Percentiles rank a stretch among this genome's conserved stretches.
These are phyloP conservation scores for Ettlia oleoabundans DNA, from an alignment of 139 green algal genomes.

Conservation along the genomic window DNA sequence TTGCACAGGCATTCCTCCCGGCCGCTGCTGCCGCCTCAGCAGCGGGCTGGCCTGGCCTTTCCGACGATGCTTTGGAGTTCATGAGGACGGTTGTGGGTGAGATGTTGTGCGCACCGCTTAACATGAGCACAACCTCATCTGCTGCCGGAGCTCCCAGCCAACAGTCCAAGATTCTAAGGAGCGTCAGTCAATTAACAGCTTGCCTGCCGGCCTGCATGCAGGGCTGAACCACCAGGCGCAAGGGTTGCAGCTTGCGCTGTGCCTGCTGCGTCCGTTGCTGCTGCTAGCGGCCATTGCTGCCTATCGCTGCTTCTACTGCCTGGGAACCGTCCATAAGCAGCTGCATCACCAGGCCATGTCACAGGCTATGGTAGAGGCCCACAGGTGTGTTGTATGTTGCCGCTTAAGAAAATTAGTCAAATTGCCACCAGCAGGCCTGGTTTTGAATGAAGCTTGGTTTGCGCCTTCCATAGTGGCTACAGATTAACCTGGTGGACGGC, in stretches of 20 bases:
- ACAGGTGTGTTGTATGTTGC: no score
- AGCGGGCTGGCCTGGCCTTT: background rate
- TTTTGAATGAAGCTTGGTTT: no score
- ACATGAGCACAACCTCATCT: no score
- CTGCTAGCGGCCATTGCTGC: slow-evolving; percentile 15
- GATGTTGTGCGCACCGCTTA: slow-evolving; percentile 18
- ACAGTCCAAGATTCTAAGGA: no score
- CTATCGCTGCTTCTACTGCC: slow-evolving; percentile 16
- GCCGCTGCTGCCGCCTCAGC: slow-evolving; percentile 15
- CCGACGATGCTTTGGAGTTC: slow-evolving; percentile 26
- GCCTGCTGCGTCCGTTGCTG: slow-evolving; percentile 40
- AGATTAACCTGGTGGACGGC: no score
- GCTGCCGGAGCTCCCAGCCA: no score
- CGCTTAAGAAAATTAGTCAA: no score
- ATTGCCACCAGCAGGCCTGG: no score
- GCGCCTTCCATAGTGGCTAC: no score
- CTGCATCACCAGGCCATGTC: slow-evolving; percentile 16
- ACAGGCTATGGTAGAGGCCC: background rate
- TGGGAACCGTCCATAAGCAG: slow-evolving; percentile 36
- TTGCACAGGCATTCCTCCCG: slow-evolving; percentile 36
- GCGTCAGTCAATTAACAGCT: no score
- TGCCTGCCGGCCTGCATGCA: background rate
- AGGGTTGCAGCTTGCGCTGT: slow-evolving; percentile 18
- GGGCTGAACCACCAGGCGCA: background rate
- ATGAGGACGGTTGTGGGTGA: slow-evolving; percentile 24